Conservation (phyloP, 192 early-diverging fungal species). For the Coemansia sp. region DNA sequence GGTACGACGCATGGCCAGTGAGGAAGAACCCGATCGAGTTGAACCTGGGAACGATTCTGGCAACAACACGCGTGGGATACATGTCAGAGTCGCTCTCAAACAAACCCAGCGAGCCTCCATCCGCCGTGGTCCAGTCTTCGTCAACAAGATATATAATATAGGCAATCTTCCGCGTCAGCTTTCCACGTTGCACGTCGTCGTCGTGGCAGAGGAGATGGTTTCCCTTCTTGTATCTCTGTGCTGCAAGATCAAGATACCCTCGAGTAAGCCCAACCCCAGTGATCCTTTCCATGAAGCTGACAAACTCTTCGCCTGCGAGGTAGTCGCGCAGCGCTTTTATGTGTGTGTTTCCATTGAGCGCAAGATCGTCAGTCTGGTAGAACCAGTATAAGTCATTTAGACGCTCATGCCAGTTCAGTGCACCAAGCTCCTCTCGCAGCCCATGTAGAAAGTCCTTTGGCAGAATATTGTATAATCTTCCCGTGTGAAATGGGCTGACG, state of each 20-base stretch:
- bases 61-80: slow-evolving; percentile 52
- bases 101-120: slow-evolving; percentile 68
- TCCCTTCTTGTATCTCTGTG: slow-evolving; percentile 63
- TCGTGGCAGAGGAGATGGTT: slow-evolving; percentile 72
- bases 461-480: slow-evolving; percentile 24
- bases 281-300: slow-evolving; percentile 59
- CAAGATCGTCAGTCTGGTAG: slow-evolving; percentile 65
- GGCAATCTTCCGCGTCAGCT: slow-evolving; percentile 60
- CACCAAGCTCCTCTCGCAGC: slow-evolving; percentile 22
- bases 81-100: slow-evolving; percentile 56
- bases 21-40: slow-evolving; percentile 64
- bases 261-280: slow-evolving; percentile 65
- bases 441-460: slow-evolving; percentile 19
- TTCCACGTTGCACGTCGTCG: slow-evolving; percentile 68
- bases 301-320: slow-evolving; percentile 63
- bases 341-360: slow-evolving; percentile 35
- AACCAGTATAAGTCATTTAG: slow-evolving; percentile 76
- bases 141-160: slow-evolving; percentile 75
- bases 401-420: slow-evolving; percentile 43
- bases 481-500: slow-evolving; percentile 32
- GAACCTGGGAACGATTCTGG: slow-evolving; percentile 55
- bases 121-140: slow-evolving; percentile 61
- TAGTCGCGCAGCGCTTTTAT: slow-evolving; percentile 59
- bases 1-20: slow-evolving; percentile 60
- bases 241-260: slow-evolving; percentile 63